Percentiles rank a stretch among this genome's conserved stretches.
These are phyloP conservation scores for Phytophthora parvispora DNA, from an alignment of 352 stramenopile genomes.

Conservation along the genomic window DNA sequence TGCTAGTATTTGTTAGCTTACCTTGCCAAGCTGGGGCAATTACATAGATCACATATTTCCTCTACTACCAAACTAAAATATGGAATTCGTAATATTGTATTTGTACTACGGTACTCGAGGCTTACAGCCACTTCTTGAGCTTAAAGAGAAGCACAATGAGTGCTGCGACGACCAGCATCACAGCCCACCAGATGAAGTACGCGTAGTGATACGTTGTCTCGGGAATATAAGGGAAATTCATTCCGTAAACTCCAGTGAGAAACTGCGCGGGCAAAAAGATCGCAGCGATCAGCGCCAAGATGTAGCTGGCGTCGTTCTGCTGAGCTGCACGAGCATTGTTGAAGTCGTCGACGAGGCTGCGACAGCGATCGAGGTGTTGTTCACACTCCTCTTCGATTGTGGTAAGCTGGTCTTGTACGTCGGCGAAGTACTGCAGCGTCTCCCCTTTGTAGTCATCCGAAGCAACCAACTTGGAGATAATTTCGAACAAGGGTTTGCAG, in stretches of 20 bases:
- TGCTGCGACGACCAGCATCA: constrained; percentile 44
- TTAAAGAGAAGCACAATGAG: constrained; percentile 56
- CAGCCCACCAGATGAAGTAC: constrained; percentile 79
- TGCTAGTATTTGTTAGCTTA: background rate
- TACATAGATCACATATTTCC: background rate
- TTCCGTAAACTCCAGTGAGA: constrained; percentile 82
- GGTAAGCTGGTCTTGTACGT: constrained; percentile 79
- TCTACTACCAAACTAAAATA: no score
- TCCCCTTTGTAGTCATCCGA: constrained; percentile 70
- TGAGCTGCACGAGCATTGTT: constrained; percentile 58
- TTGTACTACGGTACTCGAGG: no score
- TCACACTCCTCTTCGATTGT: constrained; percentile 78
- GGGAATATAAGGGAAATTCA: constrained; percentile 87
- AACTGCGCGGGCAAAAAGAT: constrained; percentile 83
- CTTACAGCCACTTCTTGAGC: constrained; percentile 55
- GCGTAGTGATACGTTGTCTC: constrained; percentile 68
- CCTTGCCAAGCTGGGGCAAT: background rate
- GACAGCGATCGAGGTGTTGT: constrained; percentile 69
- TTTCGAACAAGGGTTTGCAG: constrained; percentile 29
- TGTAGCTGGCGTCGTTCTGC: constrained; percentile 73
- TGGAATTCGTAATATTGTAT: no score
- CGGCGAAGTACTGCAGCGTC: constrained; percentile 70
- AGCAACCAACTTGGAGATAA: constrained; percentile 61
- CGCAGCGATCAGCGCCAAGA: constrained; percentile 71
- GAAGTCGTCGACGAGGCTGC: constrained; percentile 61